Percentiles rank a stretch among this genome's conserved stretches.
Conservation (phyloP, 2,329 filamentous ascomycete genomes). For the Didymella arachidicola region DNA sequence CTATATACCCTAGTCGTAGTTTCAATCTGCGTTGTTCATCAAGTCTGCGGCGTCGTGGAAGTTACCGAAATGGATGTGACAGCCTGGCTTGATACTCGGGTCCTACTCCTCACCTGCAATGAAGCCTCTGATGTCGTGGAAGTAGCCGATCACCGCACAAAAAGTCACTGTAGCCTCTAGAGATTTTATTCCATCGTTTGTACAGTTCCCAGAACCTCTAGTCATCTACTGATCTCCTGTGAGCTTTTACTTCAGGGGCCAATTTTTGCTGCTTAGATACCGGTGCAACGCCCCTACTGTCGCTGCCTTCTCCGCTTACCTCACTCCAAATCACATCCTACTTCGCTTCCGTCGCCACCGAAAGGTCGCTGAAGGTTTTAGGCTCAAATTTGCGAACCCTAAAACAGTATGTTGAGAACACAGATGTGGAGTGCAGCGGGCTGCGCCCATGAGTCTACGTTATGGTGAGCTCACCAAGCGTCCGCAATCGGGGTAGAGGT, state of each 20-base stretch:
- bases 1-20: constrained; percentile 20
- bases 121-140: neutral
- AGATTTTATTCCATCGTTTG: too few relatives aligned
- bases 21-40: neutral
- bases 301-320: neutral
- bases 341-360: neutral
- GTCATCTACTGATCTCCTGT: too few relatives aligned
- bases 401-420: neutral
- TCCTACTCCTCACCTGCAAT: neutral
- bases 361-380: neutral
- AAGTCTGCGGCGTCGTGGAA: neutral
- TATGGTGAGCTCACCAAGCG: neutral
- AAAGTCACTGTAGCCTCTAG: too few relatives aligned
- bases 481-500: neutral
- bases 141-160: too few relatives aligned
- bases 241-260: too few relatives aligned
- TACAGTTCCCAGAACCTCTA: too few relatives aligned
- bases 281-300: neutral
- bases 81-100: too few relatives aligned
- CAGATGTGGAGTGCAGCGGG: neutral
- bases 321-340: neutral
- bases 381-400: neutral
- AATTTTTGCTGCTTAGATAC: too few relatives aligned
- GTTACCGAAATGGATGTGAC: neutral
- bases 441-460: neutral